Evolutionary conservation across 176 grass and related monocot genomes (phyloP).

Genomic region (Secale cereale): DNA sequence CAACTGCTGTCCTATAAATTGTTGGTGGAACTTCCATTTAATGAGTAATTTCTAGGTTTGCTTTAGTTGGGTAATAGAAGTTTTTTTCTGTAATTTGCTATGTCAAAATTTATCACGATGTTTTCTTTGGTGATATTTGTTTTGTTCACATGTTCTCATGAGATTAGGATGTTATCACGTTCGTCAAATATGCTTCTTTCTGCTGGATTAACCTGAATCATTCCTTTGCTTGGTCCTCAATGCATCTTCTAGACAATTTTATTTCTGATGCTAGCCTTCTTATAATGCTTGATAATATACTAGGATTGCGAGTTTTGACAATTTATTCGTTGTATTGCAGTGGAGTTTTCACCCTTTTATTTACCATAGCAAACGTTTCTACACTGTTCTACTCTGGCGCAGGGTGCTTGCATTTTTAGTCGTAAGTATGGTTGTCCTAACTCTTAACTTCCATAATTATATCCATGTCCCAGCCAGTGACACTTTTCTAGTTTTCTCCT

Average conservation of each 20-base stretch:
- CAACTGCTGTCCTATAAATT: not conserved
- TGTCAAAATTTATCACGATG: not conserved
- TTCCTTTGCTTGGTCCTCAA: not conserved
- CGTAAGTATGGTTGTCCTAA: slow-evolving; percentile 45
- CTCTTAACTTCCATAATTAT: slow-evolving; percentile 16
- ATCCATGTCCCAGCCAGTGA: not conserved
- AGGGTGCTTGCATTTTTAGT: slow-evolving; percentile 92
- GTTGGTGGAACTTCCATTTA: not conserved
- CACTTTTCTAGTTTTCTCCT: not conserved
- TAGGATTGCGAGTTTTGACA: slow-evolving; percentile 11
- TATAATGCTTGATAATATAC: slow-evolving; percentile 2
- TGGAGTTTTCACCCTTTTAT: slow-evolving; percentile 98
- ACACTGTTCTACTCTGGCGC: slow-evolving; percentile 92
- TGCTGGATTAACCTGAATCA: not conserved
- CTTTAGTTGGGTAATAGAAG: not conserved
- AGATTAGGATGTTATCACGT: not conserved
- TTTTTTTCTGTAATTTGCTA: not conserved
- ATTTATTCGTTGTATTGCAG: slow-evolving; percentile 42
- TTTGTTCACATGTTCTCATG: not conserved
- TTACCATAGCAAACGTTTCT: slow-evolving; percentile 92
- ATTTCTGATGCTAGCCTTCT: not conserved
- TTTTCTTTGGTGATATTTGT: not conserved
- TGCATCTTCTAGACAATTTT: slow-evolving; percentile 11
- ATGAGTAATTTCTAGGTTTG: not conserved
- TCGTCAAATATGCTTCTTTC: not conserved